Percentiles rank a stretch among this genome's conserved stretches.
Conservation (phyloP, 441 rosid genomes). For the Aleurites moluccanus region DNA sequence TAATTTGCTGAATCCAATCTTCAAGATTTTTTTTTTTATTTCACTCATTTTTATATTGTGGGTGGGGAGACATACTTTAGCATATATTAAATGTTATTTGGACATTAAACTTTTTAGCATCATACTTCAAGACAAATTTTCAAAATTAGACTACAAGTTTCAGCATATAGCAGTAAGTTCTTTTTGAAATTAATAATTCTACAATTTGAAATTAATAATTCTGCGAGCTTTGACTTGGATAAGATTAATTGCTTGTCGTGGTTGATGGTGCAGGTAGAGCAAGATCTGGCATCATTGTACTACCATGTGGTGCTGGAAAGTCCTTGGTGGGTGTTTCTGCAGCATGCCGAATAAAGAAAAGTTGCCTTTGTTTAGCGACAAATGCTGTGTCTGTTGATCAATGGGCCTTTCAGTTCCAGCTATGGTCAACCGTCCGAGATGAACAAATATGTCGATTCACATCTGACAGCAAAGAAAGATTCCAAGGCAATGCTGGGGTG, state of each 20-base stretch:
- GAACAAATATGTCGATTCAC: slow-evolving; percentile 92
- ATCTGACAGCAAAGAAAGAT: slow-evolving; percentile 94
- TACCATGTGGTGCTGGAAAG: slow-evolving; percentile 99
- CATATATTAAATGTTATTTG: not conserved
- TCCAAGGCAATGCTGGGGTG: slow-evolving; percentile 95
- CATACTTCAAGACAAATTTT: not conserved
- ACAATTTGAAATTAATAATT: too few relatives aligned
- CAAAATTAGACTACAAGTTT: not conserved
- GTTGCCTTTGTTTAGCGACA: slow-evolving; percentile 95
- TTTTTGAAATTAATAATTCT: not conserved
- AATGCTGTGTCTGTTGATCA: slow-evolving; percentile 98
- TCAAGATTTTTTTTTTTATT: not conserved
- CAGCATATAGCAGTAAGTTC: not conserved
- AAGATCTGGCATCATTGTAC: slow-evolving; percentile 92
- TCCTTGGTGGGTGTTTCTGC: slow-evolving; percentile 97
- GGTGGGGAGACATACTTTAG: not conserved
- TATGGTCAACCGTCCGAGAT: slow-evolving; percentile 90
- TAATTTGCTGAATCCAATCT: slow-evolving; percentile 9
- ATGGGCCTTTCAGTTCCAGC: slow-evolving; percentile 91
- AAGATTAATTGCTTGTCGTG: not conserved
- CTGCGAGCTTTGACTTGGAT: too few relatives aligned
- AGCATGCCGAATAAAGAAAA: slow-evolving; percentile 84
- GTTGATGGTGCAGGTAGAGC: slow-evolving; percentile 69
- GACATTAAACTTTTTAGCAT: not conserved
- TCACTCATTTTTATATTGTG: not conserved